These are phyloP conservation scores for Citrus trifoliata DNA, from an alignment of 345 rosid species.

Conservation along the genomic window DNA sequence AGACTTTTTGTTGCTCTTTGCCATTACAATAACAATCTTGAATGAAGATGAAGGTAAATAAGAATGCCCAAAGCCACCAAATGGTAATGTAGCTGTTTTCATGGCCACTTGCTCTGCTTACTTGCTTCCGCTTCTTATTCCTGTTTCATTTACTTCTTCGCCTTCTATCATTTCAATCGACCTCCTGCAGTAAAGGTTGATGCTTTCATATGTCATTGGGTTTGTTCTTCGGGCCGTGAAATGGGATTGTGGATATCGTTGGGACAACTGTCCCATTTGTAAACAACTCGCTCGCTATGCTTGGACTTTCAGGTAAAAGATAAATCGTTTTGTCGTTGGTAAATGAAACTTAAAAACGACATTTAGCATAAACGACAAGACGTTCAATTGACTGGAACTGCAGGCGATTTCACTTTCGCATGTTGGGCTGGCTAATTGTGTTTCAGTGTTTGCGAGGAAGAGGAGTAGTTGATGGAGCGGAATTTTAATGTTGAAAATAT, in stretches of 20 bases:
- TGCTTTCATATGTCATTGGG: background rate
- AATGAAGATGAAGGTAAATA: conserved; percentile 17
- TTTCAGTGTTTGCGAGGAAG: no score
- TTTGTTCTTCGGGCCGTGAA: background rate
- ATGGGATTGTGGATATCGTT: background rate
- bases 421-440: no score
- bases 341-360: background rate
- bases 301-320: no score
- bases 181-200: background rate
- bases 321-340: background rate
- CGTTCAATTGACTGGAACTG: background rate
- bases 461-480: no score
- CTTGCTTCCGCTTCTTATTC: background rate
- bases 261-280: background rate
- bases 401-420: no score
- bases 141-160: background rate
- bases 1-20: no score
- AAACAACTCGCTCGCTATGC: no score
- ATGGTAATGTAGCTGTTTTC: conserved; percentile 4
- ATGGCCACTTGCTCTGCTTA: background rate
- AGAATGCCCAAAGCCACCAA: background rate
- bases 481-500: no score
- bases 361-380: background rate
- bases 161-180: conserved; percentile 1
- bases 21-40: no score